Conservation (phyloP, 208 protist species). For the Crithidia mellificae region DNA sequence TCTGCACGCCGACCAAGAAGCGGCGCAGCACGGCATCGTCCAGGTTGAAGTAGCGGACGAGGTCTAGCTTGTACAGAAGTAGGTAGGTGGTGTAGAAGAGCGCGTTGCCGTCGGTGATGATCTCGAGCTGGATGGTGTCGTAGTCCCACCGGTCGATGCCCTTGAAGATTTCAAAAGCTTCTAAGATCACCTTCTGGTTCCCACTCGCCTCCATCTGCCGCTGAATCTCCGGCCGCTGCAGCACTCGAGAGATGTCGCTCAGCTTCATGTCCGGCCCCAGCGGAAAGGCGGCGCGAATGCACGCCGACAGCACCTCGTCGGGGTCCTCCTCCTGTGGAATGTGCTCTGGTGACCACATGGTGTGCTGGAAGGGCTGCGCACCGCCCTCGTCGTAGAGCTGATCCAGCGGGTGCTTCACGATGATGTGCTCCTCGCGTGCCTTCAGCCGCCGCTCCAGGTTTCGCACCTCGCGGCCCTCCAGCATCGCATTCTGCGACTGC, state of each 20-base stretch:
- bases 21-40: conserved; percentile 77
- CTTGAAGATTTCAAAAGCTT: conserved; percentile 83
- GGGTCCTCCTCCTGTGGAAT: conserved; percentile 72
- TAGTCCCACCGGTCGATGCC: conserved; percentile 90
- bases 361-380: conserved; percentile 84
- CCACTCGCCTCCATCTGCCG: conserved; percentile 47
- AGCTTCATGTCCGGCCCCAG: conserved; percentile 45
- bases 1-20: conserved; percentile 85
- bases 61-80: conserved; percentile 87
- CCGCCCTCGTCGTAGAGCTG: conserved; percentile 83
- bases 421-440: conserved; percentile 34
- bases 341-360: conserved; percentile 61
- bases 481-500: conserved; percentile 56
- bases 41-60: conserved; percentile 85
- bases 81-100: conserved; percentile 89
- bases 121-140: conserved; percentile 84
- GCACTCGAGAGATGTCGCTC: conserved; percentile 50
- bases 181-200: conserved; percentile 53
- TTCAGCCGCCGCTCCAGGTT: conserved; percentile 61
- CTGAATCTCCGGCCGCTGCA: conserved; percentile 64
- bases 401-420: conserved; percentile 77
- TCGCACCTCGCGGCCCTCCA: conserved; percentile 56
- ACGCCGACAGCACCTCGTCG: conserved; percentile 53
- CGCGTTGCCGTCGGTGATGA: conserved; percentile 85
- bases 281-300: conserved; percentile 78